Evolutionary conservation across 257 asterid genomes (phyloP).

Genomic region (Ajuga chamaepitys): DNA sequence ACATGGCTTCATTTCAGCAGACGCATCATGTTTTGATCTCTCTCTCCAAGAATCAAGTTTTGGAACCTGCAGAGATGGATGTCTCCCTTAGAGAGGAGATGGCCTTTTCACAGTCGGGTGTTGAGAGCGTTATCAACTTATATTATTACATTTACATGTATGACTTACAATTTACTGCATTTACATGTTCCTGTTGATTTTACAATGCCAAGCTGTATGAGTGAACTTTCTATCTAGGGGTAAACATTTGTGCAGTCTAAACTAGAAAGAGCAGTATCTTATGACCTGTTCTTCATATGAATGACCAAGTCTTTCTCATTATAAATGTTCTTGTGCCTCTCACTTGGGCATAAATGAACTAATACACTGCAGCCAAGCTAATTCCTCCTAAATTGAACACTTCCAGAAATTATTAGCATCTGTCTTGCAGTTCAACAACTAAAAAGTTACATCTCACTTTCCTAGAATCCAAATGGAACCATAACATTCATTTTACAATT

Average conservation of each 20-base stretch:
- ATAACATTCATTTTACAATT: neutral
- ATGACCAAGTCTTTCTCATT: neutral
- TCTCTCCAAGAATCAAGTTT: no score
- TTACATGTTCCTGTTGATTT: neutral
- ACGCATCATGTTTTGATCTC: neutral
- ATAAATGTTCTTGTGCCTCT: neutral
- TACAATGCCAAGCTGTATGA: neutral
- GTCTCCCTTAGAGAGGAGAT: neutral
- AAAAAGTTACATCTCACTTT: neutral
- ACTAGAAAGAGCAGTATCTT: constrained; percentile 3
- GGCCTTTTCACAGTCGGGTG: neutral
- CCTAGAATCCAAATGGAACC: neutral
- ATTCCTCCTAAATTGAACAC: constrained; percentile 3
- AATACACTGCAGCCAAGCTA: neutral
- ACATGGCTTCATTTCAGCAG: constrained; percentile 16
- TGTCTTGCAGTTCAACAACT: neutral
- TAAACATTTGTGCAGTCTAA: neutral
- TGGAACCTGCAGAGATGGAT: constrained; percentile 4
- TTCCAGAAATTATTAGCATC: neutral
- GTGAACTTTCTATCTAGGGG: neutral
- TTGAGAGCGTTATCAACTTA: neutral
- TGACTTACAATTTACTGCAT: neutral
- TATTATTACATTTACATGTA: neutral
- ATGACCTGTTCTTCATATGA: neutral
- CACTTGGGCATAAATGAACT: neutral